These are phyloP conservation scores for Boletus subcaerulescens DNA, from an alignment of 768 basidiomycete genomes.

Conservation along the genomic window DNA sequence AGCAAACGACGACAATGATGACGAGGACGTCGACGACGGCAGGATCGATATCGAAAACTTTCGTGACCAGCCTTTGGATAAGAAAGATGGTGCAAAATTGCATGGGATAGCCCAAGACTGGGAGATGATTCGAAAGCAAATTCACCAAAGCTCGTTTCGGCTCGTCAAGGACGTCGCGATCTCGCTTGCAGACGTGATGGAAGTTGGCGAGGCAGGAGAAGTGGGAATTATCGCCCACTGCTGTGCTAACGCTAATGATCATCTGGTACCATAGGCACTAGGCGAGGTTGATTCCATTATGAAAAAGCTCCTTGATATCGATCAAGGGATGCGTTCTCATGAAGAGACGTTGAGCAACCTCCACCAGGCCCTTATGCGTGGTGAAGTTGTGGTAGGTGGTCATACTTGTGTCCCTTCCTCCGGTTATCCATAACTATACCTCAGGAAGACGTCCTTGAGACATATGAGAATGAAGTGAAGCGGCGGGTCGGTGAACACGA, in stretches of 20 bases:
- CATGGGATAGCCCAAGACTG: conserved; percentile 62
- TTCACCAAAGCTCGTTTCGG: conserved; percentile 41
- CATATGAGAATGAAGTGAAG: conserved; percentile 49
- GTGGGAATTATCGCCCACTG: conserved; percentile 33
- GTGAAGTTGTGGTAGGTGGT: conserved; percentile 55
- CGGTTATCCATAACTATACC: background rate
- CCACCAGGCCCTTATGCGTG: conserved; percentile 52
- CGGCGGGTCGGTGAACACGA: conserved; percentile 46
- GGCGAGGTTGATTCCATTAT: conserved; percentile 63
- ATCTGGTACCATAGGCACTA: conserved; percentile 41
- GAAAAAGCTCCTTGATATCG: conserved; percentile 65
- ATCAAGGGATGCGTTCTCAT: conserved; percentile 58
- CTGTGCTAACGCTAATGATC: background rate
- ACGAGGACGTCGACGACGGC: conserved; percentile 45
- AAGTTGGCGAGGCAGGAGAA: conserved; percentile 49
- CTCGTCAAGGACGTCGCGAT: conserved; percentile 52
- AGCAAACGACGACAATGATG: conserved; percentile 29
- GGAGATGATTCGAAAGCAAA: conserved; percentile 49
- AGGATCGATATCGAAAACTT: conserved; percentile 62
- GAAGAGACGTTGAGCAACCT: conserved; percentile 51
- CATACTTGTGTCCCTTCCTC: background rate
- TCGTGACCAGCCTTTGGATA: conserved; percentile 62
- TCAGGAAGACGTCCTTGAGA: conserved; percentile 51
- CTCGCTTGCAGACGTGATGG: conserved; percentile 60
- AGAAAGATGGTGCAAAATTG: conserved; percentile 49